These are phyloP conservation scores for Ophiosphaerella herpotricha DNA, from an alignment of 2,329 filamentous ascomycete species.

Conservation along the genomic window DNA sequence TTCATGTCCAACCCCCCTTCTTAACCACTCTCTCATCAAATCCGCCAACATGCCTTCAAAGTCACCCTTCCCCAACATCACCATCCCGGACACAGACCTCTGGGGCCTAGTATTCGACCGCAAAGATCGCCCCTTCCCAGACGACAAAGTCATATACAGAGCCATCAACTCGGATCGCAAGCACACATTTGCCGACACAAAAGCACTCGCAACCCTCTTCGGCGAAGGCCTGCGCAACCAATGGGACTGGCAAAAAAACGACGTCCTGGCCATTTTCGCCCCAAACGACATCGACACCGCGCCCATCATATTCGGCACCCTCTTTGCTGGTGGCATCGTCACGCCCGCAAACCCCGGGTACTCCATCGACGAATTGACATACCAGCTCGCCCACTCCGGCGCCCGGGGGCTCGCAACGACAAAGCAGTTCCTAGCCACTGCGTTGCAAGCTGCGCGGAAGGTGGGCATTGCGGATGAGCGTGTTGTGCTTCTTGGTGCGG, in stretches of 20 bases:
- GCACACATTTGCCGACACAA: constrained; percentile 73
- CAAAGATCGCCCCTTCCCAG: constrained; percentile 25
- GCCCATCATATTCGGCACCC: constrained; percentile 72
- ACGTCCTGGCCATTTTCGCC: constrained; percentile 79
- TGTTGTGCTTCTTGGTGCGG: constrained; percentile 76
- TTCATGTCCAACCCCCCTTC: no score
- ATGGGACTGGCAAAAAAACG: constrained; percentile 79
- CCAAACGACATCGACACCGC: constrained; percentile 85
- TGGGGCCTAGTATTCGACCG: constrained; percentile 30
- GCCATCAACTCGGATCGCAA: constrained; percentile 21
- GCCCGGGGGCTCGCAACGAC: constrained; percentile 79
- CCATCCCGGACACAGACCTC: constrained; percentile 25
- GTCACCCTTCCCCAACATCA: constrained; percentile 28
- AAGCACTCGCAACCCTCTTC: constrained; percentile 68
- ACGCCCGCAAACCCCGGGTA: constrained; percentile 87
- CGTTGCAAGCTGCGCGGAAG: constrained; percentile 67
- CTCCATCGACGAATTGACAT: constrained; percentile 78
- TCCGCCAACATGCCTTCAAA: constrained; percentile 19
- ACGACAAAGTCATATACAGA: constrained; percentile 31
- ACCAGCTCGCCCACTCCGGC: constrained; percentile 77
- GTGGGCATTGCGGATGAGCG: constrained; percentile 71
- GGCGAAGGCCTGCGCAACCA: constrained; percentile 74
- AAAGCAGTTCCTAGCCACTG: constrained; percentile 64
- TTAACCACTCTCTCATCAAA: not conserved
- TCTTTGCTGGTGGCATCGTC: constrained; percentile 79